Conservation (phyloP, 2,329 filamentous ascomycete genomes). For the Colletotrichum spaethianum region DNA sequence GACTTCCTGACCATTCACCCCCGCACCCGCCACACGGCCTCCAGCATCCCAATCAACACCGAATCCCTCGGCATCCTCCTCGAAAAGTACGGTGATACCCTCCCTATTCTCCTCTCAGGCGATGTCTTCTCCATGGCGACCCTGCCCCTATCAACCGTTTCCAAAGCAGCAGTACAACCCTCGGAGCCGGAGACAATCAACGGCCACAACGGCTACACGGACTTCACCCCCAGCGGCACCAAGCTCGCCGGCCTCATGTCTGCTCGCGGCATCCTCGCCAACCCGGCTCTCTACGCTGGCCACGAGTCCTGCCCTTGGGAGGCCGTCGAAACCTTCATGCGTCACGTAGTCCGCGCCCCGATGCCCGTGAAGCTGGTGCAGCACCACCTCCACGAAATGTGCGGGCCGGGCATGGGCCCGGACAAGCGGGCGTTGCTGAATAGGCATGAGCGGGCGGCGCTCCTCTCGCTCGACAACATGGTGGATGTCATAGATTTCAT, state of each 20-base stretch:
- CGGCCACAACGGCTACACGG: constrained; percentile 18
- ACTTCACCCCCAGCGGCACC: constrained; percentile 57
- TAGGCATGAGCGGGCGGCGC: constrained; percentile 67
- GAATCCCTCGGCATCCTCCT: constrained; percentile 72
- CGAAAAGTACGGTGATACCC: constrained; percentile 63
- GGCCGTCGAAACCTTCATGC: constrained; percentile 75
- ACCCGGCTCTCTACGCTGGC: constrained; percentile 76
- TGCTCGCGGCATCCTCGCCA: constrained; percentile 76
- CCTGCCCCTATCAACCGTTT: constrained; percentile 59
- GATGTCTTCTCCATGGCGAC: constrained; percentile 73
- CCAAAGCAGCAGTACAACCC: constrained; percentile 20
- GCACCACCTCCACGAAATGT: constrained; percentile 79
- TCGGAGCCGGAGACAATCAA: not conserved
- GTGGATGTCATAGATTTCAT: constrained; percentile 73
- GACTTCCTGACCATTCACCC: constrained; percentile 82
- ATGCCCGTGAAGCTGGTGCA: constrained; percentile 74
- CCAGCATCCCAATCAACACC: constrained; percentile 72
- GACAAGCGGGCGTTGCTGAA: constrained; percentile 67
- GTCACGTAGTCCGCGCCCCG: constrained; percentile 68
- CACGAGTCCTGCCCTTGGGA: constrained; percentile 71
- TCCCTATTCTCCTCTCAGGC: constrained; percentile 78
- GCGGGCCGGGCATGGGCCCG: constrained; percentile 67
- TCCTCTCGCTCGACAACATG: constrained; percentile 67
- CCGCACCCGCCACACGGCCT: constrained; percentile 73
- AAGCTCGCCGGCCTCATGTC: constrained; percentile 77